Base-by-base conservation (phyloP, 305 asterid species). In the Salvia sclarea region DNA sequence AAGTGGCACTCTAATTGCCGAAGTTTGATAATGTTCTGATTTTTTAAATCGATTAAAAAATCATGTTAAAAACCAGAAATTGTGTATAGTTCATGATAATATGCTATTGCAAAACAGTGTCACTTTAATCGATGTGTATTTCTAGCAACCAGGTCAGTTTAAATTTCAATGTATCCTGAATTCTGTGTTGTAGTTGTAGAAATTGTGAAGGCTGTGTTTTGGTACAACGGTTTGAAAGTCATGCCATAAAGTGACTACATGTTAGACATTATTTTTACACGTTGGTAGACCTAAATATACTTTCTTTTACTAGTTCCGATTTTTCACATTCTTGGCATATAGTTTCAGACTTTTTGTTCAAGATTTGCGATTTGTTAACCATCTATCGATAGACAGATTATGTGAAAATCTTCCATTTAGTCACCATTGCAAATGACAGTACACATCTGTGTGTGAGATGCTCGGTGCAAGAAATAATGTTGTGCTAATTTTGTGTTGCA, bases 401-500 rank as follows among this genome's bases (percentile, higher is more conserved):
- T 6, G 14, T 17, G 53, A 16, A 33, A 33, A 5, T 33, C 8
- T 33, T 33, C 6, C 18, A 2, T 13, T 45, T 47, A 12, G 12
- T 45, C 22, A 45, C 52, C 52, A 9, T 45, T 45, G 22, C 22
- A 16, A 16, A 45, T 4, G 11, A 14, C 2, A 4, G 3, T 7
- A n/a, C n/a, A n/a, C n/a, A n/a, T 18, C 12, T 25, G 17, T 58
- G 5, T 18, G 16, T 20, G 5, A 20, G n/a, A 13, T 10, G 20
- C n/a, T 21, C 24, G 13, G 40, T 22, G 59, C 55, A 18, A 43
- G 35, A 16, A 24, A 12, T n/a, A 17, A 35, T 61, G 28, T 60
- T 8, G 20, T 38, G 13, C 18, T 49, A 20, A 14, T 47, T 21
- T n/a, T 41, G 37, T 38, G 43, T 12, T 70, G 83, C 76, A 83